Percentiles rank a stretch among this genome's conserved stretches.
phyloP scores from a whole-genome alignment of 371 early-diverging fungal genomes.

The Chytridium lagenaria region DNA sequence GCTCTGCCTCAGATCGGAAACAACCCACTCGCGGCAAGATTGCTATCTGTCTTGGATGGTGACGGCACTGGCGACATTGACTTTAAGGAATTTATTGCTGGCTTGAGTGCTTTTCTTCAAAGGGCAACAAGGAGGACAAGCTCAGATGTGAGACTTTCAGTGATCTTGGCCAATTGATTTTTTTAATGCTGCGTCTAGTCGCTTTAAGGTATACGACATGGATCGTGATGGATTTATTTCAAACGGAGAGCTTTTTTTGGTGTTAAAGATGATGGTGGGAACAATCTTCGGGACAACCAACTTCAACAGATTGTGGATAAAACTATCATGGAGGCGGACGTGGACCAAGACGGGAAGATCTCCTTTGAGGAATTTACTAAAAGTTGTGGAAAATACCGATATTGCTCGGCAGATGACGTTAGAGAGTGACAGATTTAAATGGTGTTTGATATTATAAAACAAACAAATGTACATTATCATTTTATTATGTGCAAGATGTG shows the following conservation, averaged over 20 bases:
- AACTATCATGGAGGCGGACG: constrained; percentile 97
- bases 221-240: constrained; percentile 97
- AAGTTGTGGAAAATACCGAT: constrained; percentile 91
- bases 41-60: constrained; percentile 94
- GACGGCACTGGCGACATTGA: constrained; percentile 98
- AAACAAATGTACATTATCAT: neutral
- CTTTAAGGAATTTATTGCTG: constrained; percentile 96
- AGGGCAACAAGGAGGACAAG: constrained; percentile 92
- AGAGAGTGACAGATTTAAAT: constrained; percentile 49
- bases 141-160: constrained; percentile 77
- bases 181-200: constrained; percentile 60
- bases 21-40: constrained; percentile 93
- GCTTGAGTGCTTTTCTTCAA: constrained; percentile 88
- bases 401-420: constrained; percentile 95
- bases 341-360: constrained; percentile 91
- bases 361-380: constrained; percentile 94
- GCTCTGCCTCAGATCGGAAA: constrained; percentile 86
- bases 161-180: too few species aligned
- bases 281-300: constrained; percentile 91
- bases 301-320: constrained; percentile 99
- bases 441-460: too few species aligned
- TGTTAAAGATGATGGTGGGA: constrained; percentile 99
- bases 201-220: constrained; percentile 99
- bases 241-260: constrained; percentile 95
- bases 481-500: constrained; percentile 1